phyloP scores from a whole-genome alignment of 768 basidiomycete genomes.

The Lactarius quietus region DNA sequence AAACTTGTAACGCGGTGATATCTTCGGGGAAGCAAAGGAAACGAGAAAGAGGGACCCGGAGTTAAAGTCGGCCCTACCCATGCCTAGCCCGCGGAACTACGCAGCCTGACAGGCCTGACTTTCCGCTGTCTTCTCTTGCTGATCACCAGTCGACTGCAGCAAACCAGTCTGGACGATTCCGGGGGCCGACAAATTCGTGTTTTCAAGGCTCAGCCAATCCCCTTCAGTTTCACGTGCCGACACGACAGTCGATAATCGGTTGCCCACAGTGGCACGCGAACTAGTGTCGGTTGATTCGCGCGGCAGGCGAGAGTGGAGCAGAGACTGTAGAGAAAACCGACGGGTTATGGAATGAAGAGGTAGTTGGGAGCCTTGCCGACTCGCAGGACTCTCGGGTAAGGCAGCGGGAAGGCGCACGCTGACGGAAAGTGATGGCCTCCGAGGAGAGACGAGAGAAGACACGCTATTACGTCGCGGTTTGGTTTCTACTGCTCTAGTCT shows the following conservation, averaged over 20 bases:
- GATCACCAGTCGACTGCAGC: not conserved
- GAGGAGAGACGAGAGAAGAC: conserved; percentile 10
- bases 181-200: not conserved
- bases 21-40: not conserved
- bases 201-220: not conserved
- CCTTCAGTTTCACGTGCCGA: conserved; percentile 8
- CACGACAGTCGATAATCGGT: conserved; percentile 14
- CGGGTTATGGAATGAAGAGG: not conserved
- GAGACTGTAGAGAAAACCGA: conserved; percentile 24
- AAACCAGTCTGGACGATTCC: not conserved
- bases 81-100: not conserved
- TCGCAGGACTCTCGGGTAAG: conserved; percentile 10
- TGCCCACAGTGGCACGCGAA: not conserved
- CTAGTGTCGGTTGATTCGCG: conserved; percentile 1
- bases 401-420: conserved; percentile 12
- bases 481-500: conserved; percentile 9
- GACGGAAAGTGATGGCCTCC: conserved; percentile 4
- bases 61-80: not conserved
- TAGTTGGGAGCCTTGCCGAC: not conserved
- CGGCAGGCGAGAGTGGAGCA: conserved; percentile 15
- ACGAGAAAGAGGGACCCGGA: no score
- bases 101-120: not conserved
- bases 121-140: conserved; percentile 1
- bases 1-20: no score
- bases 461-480: conserved; percentile 11